Percentiles rank a stretch among this genome's conserved stretches.
Conservation (phyloP, 768 basidiomycete species). For the Lactarius hatsudake region DNA sequence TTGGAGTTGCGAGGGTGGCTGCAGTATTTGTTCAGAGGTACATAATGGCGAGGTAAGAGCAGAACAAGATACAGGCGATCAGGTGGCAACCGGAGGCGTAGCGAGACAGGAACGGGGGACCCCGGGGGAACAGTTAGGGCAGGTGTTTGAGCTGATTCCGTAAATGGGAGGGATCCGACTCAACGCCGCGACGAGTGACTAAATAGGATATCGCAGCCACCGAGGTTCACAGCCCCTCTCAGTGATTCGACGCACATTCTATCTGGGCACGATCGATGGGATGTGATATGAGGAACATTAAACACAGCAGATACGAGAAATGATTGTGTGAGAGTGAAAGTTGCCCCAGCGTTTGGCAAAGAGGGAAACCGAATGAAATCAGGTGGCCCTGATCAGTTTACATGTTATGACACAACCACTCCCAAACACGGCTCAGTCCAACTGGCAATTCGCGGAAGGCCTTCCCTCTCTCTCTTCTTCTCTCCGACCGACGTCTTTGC, state of each 20-base stretch:
- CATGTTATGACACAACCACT: constrained; percentile 26
- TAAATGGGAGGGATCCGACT: constrained; percentile 32
- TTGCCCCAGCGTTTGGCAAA: not conserved
- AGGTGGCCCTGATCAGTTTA: constrained; percentile 22
- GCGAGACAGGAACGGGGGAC: constrained; percentile 31
- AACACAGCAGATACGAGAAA: constrained; percentile 12
- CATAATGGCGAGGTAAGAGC: too few relatives aligned
- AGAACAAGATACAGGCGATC: constrained; percentile 14
- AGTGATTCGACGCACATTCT: not conserved
- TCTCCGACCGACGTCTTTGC: constrained; percentile 22
- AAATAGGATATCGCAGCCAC: constrained; percentile 22
- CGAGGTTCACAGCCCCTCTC: constrained; percentile 21
- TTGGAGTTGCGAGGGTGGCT: not conserved
- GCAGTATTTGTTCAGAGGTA: not conserved
- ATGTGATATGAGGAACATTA: not conserved
- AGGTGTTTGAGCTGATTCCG: constrained; percentile 25
- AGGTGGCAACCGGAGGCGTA: constrained; percentile 28
- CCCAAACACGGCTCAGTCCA: constrained; percentile 28
- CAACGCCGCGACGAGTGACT: constrained; percentile 32
- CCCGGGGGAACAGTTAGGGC: constrained; percentile 2
- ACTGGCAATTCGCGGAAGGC: constrained; percentile 28
- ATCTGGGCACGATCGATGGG: constrained; percentile 13
- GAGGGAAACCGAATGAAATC: not conserved
- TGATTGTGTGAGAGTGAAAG: constrained; percentile 11
- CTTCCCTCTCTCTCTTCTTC: constrained; percentile 29